Evolutionary conservation across 2,329 filamentous ascomycete genomes (phyloP).

Genomic region (Pyrenophora teres): DNA sequence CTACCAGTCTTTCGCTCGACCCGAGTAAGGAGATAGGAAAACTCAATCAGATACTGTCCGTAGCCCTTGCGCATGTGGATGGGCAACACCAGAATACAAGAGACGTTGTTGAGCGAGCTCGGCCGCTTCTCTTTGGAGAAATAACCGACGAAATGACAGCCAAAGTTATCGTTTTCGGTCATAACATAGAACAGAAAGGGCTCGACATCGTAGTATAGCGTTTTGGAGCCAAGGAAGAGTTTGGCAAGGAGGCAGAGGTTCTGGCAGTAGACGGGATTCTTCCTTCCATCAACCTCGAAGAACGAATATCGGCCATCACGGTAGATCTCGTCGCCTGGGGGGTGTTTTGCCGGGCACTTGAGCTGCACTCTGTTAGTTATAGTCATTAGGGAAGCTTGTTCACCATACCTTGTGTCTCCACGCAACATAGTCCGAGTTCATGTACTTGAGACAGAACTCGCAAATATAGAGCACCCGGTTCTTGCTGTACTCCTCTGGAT

Average conservation of each 20-base stretch:
- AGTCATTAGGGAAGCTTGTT: neutral
- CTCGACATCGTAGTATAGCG: conserved; percentile 96
- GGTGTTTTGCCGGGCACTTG: conserved; percentile 95
- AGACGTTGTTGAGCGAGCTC: conserved; percentile 95
- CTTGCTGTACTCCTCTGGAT: conserved; percentile 96
- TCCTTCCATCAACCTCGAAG: conserved; percentile 95
- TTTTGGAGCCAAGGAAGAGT: conserved; percentile 97
- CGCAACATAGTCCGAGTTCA: conserved; percentile 98
- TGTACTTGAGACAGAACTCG: conserved; percentile 99
- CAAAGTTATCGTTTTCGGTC: conserved; percentile 87
- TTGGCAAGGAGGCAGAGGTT: conserved; percentile 96
- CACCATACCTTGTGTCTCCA: conserved; percentile 80
- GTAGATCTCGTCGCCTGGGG: conserved; percentile 97
- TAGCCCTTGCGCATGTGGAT: conserved; percentile 98
- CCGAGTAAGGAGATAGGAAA: conserved; percentile 93
- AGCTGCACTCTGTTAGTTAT: conserved; percentile 45
- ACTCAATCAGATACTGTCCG: conserved; percentile 94
- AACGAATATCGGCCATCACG: conserved; percentile 88
- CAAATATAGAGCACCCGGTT: conserved; percentile 98
- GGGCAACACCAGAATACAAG: conserved; percentile 91
- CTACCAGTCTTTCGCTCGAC: conserved; percentile 94
- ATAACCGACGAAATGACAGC: conserved; percentile 97
- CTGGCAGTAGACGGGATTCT: conserved; percentile 98
- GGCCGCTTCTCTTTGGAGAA: conserved; percentile 98
- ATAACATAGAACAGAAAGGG: conserved; percentile 97